Percentiles rank a stretch among this genome's conserved stretches.
phyloP scores from a whole-genome alignment of 2,329 filamentous ascomycete genomes.

The Neospermospora avenae region DNA sequence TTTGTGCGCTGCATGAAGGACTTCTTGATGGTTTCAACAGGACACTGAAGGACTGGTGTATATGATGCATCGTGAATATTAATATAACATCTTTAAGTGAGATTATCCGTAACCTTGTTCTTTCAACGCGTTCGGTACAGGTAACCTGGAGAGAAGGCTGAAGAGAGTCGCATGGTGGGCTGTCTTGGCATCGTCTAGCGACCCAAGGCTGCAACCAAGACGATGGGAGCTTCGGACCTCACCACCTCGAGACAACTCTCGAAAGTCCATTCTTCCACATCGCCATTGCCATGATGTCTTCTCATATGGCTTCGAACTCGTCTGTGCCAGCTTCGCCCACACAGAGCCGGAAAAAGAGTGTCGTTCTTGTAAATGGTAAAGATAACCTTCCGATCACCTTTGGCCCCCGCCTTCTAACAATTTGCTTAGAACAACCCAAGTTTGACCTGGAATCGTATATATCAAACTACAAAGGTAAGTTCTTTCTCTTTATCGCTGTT shows the following conservation, averaged over 20 bases:
- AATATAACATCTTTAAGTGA: too few species aligned
- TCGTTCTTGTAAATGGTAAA: constrained; percentile 24
- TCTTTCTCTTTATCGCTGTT: neutral
- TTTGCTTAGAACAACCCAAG: constrained; percentile 56
- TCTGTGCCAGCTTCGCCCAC: constrained; percentile 21
- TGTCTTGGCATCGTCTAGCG: constrained; percentile 3
- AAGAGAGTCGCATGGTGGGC: neutral
- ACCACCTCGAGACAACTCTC: too few species aligned
- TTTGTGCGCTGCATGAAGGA: too few species aligned
- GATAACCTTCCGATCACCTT: neutral
- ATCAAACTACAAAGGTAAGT: constrained; percentile 76
- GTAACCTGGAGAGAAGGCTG: neutral
- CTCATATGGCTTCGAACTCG: constrained; percentile 1
- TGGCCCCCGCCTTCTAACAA: constrained; percentile 2
- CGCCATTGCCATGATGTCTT: constrained; percentile 9
- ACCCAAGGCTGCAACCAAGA: constrained; percentile 5
- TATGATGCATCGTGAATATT: too few species aligned
- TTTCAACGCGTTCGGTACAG: too few species aligned
- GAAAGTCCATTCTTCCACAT: too few species aligned
- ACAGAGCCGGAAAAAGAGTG: constrained; percentile 22
- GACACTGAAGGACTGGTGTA: too few species aligned
- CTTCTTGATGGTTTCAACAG: too few species aligned
- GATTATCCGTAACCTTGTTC: too few species aligned
- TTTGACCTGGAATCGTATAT: constrained; percentile 91
- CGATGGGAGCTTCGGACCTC: neutral